Evolutionary conservation across 2,329 filamentous ascomycete species (phyloP).

Genomic region (Arthrobotrys megalospora): DNA sequence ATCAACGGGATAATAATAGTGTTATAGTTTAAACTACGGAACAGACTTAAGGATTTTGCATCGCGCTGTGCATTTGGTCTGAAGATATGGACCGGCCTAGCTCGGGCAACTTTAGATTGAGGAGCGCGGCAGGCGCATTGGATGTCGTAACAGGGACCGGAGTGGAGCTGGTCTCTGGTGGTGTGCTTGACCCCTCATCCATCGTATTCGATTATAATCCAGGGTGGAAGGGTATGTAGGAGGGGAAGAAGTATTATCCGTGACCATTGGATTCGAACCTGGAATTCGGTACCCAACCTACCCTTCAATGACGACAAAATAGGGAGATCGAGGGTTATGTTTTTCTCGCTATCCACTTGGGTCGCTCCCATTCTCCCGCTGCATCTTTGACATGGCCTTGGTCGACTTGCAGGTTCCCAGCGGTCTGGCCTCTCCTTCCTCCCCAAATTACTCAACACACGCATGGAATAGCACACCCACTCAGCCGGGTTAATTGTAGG

Average conservation of each 20-base stretch:
- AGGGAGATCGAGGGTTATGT: slow-evolving; percentile 42
- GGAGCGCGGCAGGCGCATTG: slow-evolving; percentile 56
- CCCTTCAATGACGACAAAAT: slow-evolving; percentile 52
- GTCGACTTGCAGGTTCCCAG: slow-evolving; percentile 47
- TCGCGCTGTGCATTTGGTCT: slow-evolving; percentile 19
- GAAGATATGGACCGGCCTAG: slow-evolving; percentile 41
- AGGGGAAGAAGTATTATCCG: slow-evolving; percentile 60
- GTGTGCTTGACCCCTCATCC: slow-evolving; percentile 50
- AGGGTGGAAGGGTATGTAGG: slow-evolving; percentile 34
- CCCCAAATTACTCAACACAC: slow-evolving; percentile 61
- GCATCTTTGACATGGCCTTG: slow-evolving; percentile 58
- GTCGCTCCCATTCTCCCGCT: slow-evolving; percentile 61
- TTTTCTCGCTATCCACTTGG: slow-evolving; percentile 55
- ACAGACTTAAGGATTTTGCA: slow-evolving; percentile 26
- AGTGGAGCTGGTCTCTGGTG: slow-evolving; percentile 37
- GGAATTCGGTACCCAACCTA: slow-evolving; percentile 53
- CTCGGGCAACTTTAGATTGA: slow-evolving; percentile 47
- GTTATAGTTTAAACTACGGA: slow-evolving; percentile 25
- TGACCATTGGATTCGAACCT: slow-evolving; percentile 42
- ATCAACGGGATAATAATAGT: slow-evolving; percentile 39
- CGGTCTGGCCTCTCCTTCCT: slow-evolving; percentile 44
- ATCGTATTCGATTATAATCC: slow-evolving; percentile 36
- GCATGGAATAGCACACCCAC: slow-evolving; percentile 51
- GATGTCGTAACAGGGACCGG: slow-evolving; percentile 46
- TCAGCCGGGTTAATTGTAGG: slow-evolving; percentile 48